Evolutionary conservation across 176 grass and related monocot genomes (phyloP), one percentile per base, ranked within the genome.

Genomic region (Raddia distichophylla): DNA sequence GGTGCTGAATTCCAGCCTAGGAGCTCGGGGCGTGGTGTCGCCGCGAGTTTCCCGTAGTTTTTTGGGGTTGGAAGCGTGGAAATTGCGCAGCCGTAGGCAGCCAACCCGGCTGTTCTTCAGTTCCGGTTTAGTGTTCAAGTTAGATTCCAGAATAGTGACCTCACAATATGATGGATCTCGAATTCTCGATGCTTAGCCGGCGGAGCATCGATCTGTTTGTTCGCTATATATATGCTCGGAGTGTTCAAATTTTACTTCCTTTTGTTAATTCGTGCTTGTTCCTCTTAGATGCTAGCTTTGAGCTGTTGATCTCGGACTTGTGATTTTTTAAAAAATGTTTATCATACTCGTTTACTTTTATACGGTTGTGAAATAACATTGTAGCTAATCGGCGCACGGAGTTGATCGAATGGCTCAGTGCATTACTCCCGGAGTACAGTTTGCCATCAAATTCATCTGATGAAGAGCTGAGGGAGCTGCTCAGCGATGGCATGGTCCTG

Each of bases 331-430:
- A 37, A 72, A 7, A 47, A 72, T 64, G 33, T 69, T 19, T 53
- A 3, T 9, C 37, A 16, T 69, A 55, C 34, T 61, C 49, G 16
- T 15, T 27, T 27, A 27, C 27, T 27, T 50, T 81, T 57, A 18
- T 16, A 71, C 17, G 77, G 10, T 44, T 8, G 6, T 72, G 22
- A 54, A 34, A 72, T 76, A 50, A 82, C 1, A 18, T 74, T 86
- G 72, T 51, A 98, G 95, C 74, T 8, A 81, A 89, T 78, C 83
- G 86, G 33, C 82, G 86, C 34, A 84, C 66, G 0, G 90, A 94
- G 66, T 69, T 93, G 73, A 75, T 93, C 7, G 72, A 86, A 48
- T 98, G 95, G 95, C 70, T 98, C 62, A 86, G 87, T 57, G 64
- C 73, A 33, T 80, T 98, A 44, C 69, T 93, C 62, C 95, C 95